These are phyloP conservation scores for Termitomyces sp. DNA, from an alignment of 768 basidiomycete genomes.

Conservation along the genomic window DNA sequence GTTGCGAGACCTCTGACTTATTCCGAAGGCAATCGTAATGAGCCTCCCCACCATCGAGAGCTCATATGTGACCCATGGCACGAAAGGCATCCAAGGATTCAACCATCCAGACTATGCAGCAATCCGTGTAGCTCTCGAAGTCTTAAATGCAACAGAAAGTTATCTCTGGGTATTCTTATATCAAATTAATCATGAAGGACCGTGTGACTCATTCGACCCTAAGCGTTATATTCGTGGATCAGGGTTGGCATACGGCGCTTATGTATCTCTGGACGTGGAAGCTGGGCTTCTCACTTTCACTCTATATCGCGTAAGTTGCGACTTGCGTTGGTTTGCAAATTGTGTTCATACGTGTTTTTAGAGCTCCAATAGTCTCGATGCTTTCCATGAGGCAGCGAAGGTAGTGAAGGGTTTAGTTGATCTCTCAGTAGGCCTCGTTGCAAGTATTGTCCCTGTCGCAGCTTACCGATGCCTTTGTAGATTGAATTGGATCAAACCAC, in stretches of 20 bases:
- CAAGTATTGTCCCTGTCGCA: slow-evolving; percentile 5
- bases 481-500: slow-evolving; percentile 76
- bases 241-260: slow-evolving; percentile 93
- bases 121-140: slow-evolving; percentile 79
- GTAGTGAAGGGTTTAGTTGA: slow-evolving; percentile 79
- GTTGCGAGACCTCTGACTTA: slow-evolving; percentile 6
- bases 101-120: slow-evolving; percentile 81
- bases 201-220: slow-evolving; percentile 8
- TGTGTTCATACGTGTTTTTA: slow-evolving; percentile 23
- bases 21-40: slow-evolving; percentile 70
- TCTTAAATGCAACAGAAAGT: slow-evolving; percentile 91
- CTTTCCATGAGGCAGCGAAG: slow-evolving; percentile 74
- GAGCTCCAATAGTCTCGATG: slow-evolving; percentile 79
- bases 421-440: slow-evolving; percentile 55
- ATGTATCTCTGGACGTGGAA: slow-evolving; percentile 70
- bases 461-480: slow-evolving; percentile 33
- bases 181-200: not conserved
- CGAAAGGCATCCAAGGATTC: slow-evolving; percentile 78
- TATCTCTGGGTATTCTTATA: slow-evolving; percentile 78
- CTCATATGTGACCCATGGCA: slow-evolving; percentile 74
- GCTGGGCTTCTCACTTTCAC: slow-evolving; percentile 72
- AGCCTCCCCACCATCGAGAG: slow-evolving; percentile 94
- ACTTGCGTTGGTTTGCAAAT: not conserved
- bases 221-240: slow-evolving; percentile 89
- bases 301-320: slow-evolving; percentile 64